Evolutionary conservation across 1,284 basidiomycete genomes (phyloP), one percentile per base, ranked within the genome.

Genomic region (Xerocomus nothofagi): DNA sequence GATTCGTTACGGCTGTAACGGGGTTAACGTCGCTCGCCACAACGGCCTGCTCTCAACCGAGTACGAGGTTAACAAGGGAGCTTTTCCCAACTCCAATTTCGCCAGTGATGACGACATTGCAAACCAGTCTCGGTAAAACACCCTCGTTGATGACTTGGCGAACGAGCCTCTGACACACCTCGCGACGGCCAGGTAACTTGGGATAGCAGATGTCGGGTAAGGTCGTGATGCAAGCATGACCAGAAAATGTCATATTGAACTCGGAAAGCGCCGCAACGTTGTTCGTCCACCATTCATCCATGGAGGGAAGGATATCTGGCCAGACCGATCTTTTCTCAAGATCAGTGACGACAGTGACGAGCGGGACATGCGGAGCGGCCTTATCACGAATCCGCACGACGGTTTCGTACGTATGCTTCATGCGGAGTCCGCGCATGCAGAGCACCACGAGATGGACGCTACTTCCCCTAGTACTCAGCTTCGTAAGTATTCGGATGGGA

Each of bases 271-370:
- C 37, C 3, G 24, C 20, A 0, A 62, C 34, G 31, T 60, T 62
- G 23, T 8, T 33, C 15, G 36, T 27, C 60, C 60, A 62, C 60
- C 61, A 62, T 8, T 21, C 43, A 11, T 62, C 63, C 60, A 62
- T 66, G 21, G 59, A 66, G 6, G 48, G 18, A 2, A 51, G 9
- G 6, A 62, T 45, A n/a, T n/a, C n/a, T n/a, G n/a, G 20, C 53
- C 33, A 10, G 24, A 62, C 24, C 41, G 51, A n/a, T n/a, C n/a
- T n/a, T 40, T 62, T 60, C 47, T 62, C 60, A 6, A 66, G 26
- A 6, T 66, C 63, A 17, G 65, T 63, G 31, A 63, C 44, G 49
- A 65, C 56, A 3, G 65, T 63, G 3, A 66, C 63, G 43, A 63
- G 11, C 14, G 59, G 65, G 5, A 52, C 53, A n/a, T 54, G 37